These are phyloP conservation scores for Coleophoma crateriformis DNA, from an alignment of 2,329 filamentous ascomycete species.

Conservation along the genomic window DNA sequence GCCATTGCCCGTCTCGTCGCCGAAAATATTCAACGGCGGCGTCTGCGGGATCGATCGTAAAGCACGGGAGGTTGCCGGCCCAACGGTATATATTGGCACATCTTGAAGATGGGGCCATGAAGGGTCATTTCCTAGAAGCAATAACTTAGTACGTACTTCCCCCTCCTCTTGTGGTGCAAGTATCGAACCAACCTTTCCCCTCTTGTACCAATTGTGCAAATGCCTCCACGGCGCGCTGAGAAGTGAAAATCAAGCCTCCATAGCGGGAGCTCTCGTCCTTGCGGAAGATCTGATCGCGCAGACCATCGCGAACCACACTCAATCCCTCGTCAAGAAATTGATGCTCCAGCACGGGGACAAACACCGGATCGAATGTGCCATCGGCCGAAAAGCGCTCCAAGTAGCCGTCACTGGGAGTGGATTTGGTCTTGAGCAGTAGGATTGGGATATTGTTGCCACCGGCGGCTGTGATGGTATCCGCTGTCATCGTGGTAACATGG, in stretches of 20 bases:
- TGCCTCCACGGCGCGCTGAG: conserved; percentile 76
- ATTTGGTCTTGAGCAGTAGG: conserved; percentile 74
- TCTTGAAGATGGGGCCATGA: conserved; percentile 49
- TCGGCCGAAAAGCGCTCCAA: conserved; percentile 56
- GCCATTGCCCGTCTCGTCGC: conserved; percentile 79
- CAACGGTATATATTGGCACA: conserved; percentile 70
- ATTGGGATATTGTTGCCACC: conserved; percentile 42
- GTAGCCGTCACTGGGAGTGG: conserved; percentile 65
- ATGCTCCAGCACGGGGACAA: conserved; percentile 75
- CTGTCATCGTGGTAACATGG: conserved; percentile 15
- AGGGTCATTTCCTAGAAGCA: conserved; percentile 5
- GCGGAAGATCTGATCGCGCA: conserved; percentile 39
- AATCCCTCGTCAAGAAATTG: conserved; percentile 57
- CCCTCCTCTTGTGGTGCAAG: background rate
- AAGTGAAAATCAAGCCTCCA: conserved; percentile 79
- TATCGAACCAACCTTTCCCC: conserved; percentile 14
- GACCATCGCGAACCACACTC: conserved; percentile 41
- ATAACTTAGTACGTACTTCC: background rate
- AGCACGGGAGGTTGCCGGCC: conserved; percentile 73
- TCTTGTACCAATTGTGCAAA: conserved; percentile 60
- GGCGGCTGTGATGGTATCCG: background rate
- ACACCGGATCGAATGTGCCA: conserved; percentile 53
- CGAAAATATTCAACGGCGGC: conserved; percentile 59
- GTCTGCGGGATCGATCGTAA: conserved; percentile 50
- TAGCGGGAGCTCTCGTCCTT: conserved; percentile 38